These are phyloP conservation scores for Colletotrichum paranaense DNA, from an alignment of 2,329 filamentous ascomycete species.

Conservation along the genomic window DNA sequence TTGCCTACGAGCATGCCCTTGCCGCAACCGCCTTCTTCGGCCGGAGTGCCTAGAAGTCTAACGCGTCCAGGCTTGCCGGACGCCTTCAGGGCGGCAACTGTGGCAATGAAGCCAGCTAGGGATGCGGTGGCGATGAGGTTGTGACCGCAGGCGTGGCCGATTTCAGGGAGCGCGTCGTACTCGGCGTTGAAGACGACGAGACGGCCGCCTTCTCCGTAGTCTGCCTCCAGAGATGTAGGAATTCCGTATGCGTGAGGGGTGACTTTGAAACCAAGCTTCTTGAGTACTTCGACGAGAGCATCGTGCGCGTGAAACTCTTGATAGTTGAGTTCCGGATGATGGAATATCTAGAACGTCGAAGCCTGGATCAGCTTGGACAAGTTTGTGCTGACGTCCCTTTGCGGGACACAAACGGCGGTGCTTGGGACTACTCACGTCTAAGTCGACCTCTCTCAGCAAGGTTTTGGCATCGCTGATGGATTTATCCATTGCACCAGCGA, in stretches of 20 bases:
- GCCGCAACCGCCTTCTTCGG: slow-evolving; percentile 48
- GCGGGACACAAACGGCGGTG: no score
- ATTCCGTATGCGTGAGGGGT: slow-evolving; percentile 52
- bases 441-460: no score
- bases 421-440: no score
- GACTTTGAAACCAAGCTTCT: slow-evolving; percentile 51
- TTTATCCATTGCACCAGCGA: no score
- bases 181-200: slow-evolving; percentile 53
- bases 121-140: slow-evolving; percentile 44
- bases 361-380: no score
- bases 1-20: slow-evolving; percentile 50
- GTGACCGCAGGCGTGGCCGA: slow-evolving; percentile 50
- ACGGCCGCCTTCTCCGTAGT: slow-evolving; percentile 50
- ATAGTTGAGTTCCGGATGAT: slow-evolving; percentile 37
- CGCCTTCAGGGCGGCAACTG: slow-evolving; percentile 6
- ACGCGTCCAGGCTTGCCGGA: background rate
- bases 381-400: no score
- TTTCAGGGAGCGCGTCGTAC: slow-evolving; percentile 48
- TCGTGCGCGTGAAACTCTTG: slow-evolving; percentile 55
- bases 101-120: slow-evolving; percentile 48
- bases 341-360: no score
- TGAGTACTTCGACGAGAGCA: slow-evolving; percentile 50
- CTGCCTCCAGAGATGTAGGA: slow-evolving; percentile 55
- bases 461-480: no score
- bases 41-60: slow-evolving; percentile 37